Evolutionary conservation across 1,139 yeast species (phyloP).

Genomic region (Sugiyamaella xylanicola): DNA sequence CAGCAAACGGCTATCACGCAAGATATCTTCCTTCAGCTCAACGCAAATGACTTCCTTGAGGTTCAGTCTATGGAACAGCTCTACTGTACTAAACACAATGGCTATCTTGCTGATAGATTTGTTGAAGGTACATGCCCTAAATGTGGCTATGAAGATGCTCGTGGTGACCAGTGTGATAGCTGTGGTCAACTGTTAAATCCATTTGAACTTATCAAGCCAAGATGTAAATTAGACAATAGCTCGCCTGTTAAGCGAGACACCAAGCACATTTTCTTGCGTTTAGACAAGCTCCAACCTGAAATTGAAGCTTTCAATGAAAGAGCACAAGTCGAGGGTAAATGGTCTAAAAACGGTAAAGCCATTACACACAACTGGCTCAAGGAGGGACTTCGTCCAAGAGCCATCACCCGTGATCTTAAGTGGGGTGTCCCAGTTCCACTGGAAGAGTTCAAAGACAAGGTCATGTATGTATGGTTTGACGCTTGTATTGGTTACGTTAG

Average conservation of each 20-base stretch:
- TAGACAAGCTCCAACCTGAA: constrained; percentile 79
- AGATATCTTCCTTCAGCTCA: constrained; percentile 76
- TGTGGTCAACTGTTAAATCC: constrained; percentile 92
- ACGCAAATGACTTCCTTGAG: constrained; percentile 75
- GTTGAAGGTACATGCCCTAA: constrained; percentile 98
- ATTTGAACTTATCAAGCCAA: constrained; percentile 87
- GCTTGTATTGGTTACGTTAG: constrained; percentile 97
- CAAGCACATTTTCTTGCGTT: constrained; percentile 79
- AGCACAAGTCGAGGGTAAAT: constrained; percentile 69
- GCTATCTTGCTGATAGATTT: constrained; percentile 92
- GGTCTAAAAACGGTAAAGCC: constrained; percentile 89
- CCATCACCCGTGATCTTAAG: constrained; percentile 92
- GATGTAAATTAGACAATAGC: constrained; percentile 88
- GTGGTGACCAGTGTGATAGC: constrained; percentile 99
- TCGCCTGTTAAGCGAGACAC: constrained; percentile 80
- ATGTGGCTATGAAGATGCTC: constrained; percentile 92
- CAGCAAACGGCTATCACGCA: constrained; percentile 95
- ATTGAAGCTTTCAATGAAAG: constrained; percentile 72
- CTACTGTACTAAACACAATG: constrained; percentile 86
- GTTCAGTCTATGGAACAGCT: constrained; percentile 87
- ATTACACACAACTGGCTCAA: constrained; percentile 92
- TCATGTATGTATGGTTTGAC: constrained; percentile 97
- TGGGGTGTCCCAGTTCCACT: constrained; percentile 99
- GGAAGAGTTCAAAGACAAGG: constrained; percentile 76
- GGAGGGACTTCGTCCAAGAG: constrained; percentile 90